Evolutionary conservation across 2,329 filamentous ascomycete species (phyloP).

Genomic region (Laburnicola sp.): DNA sequence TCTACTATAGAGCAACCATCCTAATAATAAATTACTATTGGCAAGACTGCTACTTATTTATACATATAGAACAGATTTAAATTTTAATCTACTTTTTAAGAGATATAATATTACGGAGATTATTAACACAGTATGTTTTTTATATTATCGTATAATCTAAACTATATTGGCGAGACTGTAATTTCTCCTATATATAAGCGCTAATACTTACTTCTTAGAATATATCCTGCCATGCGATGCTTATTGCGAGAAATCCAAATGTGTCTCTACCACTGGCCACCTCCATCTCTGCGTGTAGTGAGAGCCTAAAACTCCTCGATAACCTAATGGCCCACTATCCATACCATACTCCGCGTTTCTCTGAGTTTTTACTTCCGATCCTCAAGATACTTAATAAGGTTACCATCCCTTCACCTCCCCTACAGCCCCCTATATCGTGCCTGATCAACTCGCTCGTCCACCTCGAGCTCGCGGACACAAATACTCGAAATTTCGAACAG

Average conservation of each 20-base stretch:
- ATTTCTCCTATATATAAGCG: no score
- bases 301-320: conserved; percentile 2
- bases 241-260: neutral
- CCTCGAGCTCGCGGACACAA: conserved; percentile 1
- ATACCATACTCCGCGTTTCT: conserved; percentile 3
- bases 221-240: conserved; percentile 2
- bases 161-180: no score
- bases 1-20: no score
- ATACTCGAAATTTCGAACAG: conserved; percentile 2
- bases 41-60: no score
- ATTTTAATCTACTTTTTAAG: no score
- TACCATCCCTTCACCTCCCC: conserved; percentile 1
- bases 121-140: no score
- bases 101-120: no score
- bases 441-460: conserved; percentile 3
- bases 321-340: conserved; percentile 5
- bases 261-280: conserved; percentile 1
- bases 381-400: conserved; percentile 4
- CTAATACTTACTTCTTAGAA: conserved; percentile 1
- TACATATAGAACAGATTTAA: no score
- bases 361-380: conserved; percentile 2
- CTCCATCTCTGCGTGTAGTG: conserved; percentile 3
- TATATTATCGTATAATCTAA: no score
- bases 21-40: no score
- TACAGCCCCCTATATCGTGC: conserved; percentile 2